Evolutionary conservation across 345 rosid species (phyloP), one percentile per base, ranked within the genome.

Genomic region (Nephelium lappaceum): DNA sequence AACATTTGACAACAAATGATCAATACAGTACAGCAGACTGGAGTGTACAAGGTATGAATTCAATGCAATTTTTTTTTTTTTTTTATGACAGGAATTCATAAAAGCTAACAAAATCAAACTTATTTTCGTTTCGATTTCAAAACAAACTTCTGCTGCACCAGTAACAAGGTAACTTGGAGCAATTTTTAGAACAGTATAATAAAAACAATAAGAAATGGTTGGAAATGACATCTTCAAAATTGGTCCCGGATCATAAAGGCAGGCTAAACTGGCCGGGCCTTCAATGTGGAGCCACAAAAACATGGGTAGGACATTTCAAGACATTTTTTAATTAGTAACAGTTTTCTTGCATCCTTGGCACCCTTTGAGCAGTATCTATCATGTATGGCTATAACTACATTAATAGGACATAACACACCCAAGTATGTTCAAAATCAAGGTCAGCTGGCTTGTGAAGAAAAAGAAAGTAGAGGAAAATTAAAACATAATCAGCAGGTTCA

Each of bases 1-100:
- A 82, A 71, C 73, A 86, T 49, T 72, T 62, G 24, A 70, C 77
- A 77, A 69, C 39, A 64, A 71, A 74, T 16, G 10, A 73, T 73
- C 81, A 80, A 45, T 41, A 57, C 15, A 49, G 73, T 53, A 85
- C 91, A 12, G 24, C 7, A 27, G 14, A 51, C 25, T 31, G 12
- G 24, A 73, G 7, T 39, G 18, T 11, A 51, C 12, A 5, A 67
- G 31, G 41, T 57, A 49, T 42, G 27, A 57, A 57, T 60, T 60
- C 25, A 60, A 72, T 19, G n/a, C 25, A 38, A 19, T 38, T 57
- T 78, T 31, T n/a, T n/a, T n/a, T n/a, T n/a, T n/a, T n/a, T n/a
- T n/a, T 71, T 49, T 27, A 39, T 15, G 41, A 25, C 9, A 23
- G 57, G 14, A 53, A 57, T 16, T 55, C 42, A 47, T 51, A 75